Evolutionary conservation across 202 grass and related monocot species (phyloP), one percentile per base, ranked within the genome.

Genomic region (Hordeum pubiflorum): DNA sequence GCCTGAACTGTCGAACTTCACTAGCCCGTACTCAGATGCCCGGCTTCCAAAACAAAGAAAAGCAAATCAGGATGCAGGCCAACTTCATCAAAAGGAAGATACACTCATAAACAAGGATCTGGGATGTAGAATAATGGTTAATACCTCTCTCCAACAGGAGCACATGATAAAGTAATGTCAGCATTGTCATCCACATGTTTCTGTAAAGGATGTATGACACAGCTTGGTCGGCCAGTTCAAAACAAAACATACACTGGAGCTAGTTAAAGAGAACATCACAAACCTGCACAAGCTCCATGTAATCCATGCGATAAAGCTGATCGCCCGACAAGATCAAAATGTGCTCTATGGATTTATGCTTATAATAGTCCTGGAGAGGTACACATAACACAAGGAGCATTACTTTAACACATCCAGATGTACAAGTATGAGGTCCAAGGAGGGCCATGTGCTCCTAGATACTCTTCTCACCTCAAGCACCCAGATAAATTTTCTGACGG

Each of bases 291-390:
- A 94, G 82, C 32, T 91, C 85, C 89, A 91, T 94, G 71, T 94
- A 94, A 38, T 94, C 89, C 92, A 94, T 94, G 6, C 89, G 92
- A n/a, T 94, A 94, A 43, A 94, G 72, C 37, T 94, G 92, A 63
- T 94, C 92, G 0, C 92, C 92, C 8, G 79, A 89, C 75, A 94
- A 77, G 82, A 94, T 91, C n/a, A 94, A 50, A 56, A 94, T 86
- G 58, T 94, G 78, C 60, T 94, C 84, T 7, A 94, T 82, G 26
- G 91, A 85, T 82, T 91, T 94, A 72, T 89, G 81, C 59, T 87
- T 94, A 75, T 91, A 85, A 33, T 83, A 83, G 74, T 91, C 89
- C 92, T 94, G 73, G 46, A 89, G 6, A 75, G 40, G 13, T 78
- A 68, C 20, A 41, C 4, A 55, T 4, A 85, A 67, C 43, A 58